These are phyloP conservation scores for Saturnispora mendoncae DNA, from an alignment of 805 yeast genomes.

Conservation along the genomic window DNA sequence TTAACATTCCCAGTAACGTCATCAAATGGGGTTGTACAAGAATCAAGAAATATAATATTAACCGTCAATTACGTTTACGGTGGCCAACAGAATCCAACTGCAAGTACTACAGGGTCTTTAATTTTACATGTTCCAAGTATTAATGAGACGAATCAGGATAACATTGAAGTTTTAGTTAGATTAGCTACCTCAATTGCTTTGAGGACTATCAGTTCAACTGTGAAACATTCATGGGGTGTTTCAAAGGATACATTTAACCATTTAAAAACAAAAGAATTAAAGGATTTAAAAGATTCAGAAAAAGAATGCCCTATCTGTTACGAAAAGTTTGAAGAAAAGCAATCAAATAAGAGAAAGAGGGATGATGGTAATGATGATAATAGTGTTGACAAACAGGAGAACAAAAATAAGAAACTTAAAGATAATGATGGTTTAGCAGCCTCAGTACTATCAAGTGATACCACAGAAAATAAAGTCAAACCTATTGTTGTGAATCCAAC, in stretches of 20 bases:
- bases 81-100: conserved; percentile 16
- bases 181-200: conserved; percentile 65
- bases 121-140: conserved; percentile 62
- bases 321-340: conserved; percentile 33
- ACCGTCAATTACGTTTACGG: conserved; percentile 33
- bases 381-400: conserved; percentile 3
- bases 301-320: conserved; percentile 56
- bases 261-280: conserved; percentile 32
- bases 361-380: conserved; percentile 8
- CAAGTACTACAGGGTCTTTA: conserved; percentile 40
- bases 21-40: conserved; percentile 7
- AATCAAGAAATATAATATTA: conserved; percentile 31
- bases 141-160: conserved; percentile 47
- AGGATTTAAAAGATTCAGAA: conserved; percentile 25
- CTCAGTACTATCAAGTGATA: background rate
- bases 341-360: conserved; percentile 10
- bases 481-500: conserved; percentile 8
- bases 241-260: conserved; percentile 43
- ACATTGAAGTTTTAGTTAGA: conserved; percentile 50
- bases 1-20: background rate
- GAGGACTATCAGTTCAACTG: conserved; percentile 46
- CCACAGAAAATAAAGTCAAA: conserved; percentile 13
- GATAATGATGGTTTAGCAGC: background rate
- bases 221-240: conserved; percentile 44
- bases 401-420: conserved; percentile 1